These are phyloP conservation scores for Alternaria solani DNA, from an alignment of 2,329 filamentous ascomycete genomes.

Conservation along the genomic window DNA sequence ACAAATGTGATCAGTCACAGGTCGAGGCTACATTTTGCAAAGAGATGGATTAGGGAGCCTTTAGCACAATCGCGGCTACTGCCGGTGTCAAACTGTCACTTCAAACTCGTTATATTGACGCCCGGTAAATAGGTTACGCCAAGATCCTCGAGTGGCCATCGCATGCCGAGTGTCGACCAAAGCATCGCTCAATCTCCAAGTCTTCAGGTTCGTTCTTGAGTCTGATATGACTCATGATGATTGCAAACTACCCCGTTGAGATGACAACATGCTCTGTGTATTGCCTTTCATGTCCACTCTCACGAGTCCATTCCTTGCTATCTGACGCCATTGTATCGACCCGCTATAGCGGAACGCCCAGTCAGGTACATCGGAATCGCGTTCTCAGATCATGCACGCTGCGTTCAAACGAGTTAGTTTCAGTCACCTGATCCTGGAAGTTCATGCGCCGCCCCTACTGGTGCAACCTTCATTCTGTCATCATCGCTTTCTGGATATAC, in stretches of 20 bases:
- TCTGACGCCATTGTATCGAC: slow-evolving; percentile 3
- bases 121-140: not conserved
- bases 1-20: not conserved
- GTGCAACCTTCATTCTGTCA: slow-evolving; percentile 11
- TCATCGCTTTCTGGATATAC: slow-evolving; percentile 9
- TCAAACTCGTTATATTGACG: not conserved
- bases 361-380: slow-evolving; percentile 18
- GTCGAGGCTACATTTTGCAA: not conserved
- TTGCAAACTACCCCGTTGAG: not conserved
- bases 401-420: slow-evolving; percentile 8
- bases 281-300: not conserved
- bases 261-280: not conserved
- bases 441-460: slow-evolving; percentile 11
- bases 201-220: not conserved
- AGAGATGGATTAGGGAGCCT: not conserved
- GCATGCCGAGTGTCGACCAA: not conserved
- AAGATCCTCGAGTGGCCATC: not conserved
- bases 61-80: not conserved
- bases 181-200: not conserved
- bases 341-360: slow-evolving; percentile 12
- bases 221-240: not conserved
- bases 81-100: slow-evolving; percentile 1
- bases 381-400: slow-evolving; percentile 17
- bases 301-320: not conserved
- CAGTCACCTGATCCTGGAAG: slow-evolving; percentile 6